Base-by-base conservation (phyloP, 805 yeast genomes). In the Ogataea henricii region DNA sequence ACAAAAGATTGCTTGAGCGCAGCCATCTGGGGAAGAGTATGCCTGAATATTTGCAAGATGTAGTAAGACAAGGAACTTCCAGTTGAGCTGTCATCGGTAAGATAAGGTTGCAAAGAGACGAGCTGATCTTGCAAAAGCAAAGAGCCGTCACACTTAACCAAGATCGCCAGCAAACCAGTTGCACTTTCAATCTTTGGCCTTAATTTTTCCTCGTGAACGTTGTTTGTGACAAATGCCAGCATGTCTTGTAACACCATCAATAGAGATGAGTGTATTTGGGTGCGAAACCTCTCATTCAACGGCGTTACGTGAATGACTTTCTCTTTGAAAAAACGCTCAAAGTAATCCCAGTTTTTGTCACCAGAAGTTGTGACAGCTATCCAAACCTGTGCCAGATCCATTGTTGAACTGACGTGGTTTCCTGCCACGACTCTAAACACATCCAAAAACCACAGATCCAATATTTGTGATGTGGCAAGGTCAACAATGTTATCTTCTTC, bases 121-220 rank as follows among this genome's bases (percentile, higher is more conserved):
- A 89, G 70, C 52, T 87, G 89, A 43, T 85, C 86, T 53, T 84
- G 91, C 0, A 76, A 69, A 18, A 89, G 71, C 34, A 87, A 70
- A 1, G 70, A 59, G 0, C 77, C 74, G 43, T 78, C 77, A 46
- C 81, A 73, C 40, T 74, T 77, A 0, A 83, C 80, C 37, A 87
- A 67, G 1, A 76, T 66, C 0, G 88, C 72, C n/a, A 87, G 56
- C 4, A 87, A 58, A 2, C 76, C 78, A 58, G 82, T 67, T 3
- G 66, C 52, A 8, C 60, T 62, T 45, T 71, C 78, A 8, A 69
- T 63, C 14, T 54, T 58, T 2, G 49, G 39, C 18, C 52, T 50
- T 2, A 53, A 53, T 1, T 55, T 55, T 0, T 57, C 53, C 12
- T 69, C 70, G 34, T 66, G 63, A 12, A 58, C 62, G n/a, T 53